Percentiles rank a stretch among this genome's conserved stretches.
Evolutionary conservation across 2,329 filamentous ascomycete species (phyloP).

Genomic region (Huntiella omanensis): DNA sequence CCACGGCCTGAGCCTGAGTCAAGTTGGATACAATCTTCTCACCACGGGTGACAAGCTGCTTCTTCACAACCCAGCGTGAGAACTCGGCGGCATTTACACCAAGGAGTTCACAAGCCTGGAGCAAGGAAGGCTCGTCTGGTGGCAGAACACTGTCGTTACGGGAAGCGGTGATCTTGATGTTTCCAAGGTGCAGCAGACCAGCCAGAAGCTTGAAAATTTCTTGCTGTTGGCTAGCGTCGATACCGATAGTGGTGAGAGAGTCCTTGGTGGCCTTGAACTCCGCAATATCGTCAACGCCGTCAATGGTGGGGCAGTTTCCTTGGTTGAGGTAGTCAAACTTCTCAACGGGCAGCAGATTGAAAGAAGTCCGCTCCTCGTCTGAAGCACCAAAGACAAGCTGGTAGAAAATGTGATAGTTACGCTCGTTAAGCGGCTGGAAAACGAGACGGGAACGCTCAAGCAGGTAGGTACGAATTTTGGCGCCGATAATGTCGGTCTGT

Average conservation of each 20-base stretch:
- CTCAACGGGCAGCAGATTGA: slow-evolving; percentile 64
- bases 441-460: slow-evolving; percentile 89
- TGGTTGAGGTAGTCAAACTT: slow-evolving; percentile 95
- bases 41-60: slow-evolving; percentile 86
- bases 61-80: slow-evolving; percentile 97
- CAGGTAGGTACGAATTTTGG: slow-evolving; percentile 90
- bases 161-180: slow-evolving; percentile 86
- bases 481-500: slow-evolving; percentile 87
- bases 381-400: slow-evolving; percentile 87
- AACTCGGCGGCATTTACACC: slow-evolving; percentile 77
- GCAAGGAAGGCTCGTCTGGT: slow-evolving; percentile 61
- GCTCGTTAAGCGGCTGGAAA: slow-evolving; percentile 91
- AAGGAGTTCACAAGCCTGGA: slow-evolving; percentile 64
- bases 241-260: slow-evolving; percentile 75
- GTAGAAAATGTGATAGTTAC: slow-evolving; percentile 99
- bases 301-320: slow-evolving; percentile 75
- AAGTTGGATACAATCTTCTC: slow-evolving; percentile 97
- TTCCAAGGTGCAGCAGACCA: slow-evolving; percentile 81
- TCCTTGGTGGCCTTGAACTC: slow-evolving; percentile 80
- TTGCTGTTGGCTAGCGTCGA: slow-evolving; percentile 51
- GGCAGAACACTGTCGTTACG: slow-evolving; percentile 73
- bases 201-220: slow-evolving; percentile 83
- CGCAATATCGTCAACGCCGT: slow-evolving; percentile 86
- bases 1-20: slow-evolving; percentile 78
- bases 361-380: slow-evolving; percentile 60